A percentile compares a stretch with the other conserved stretches of the same genome.
Evolutionary conservation across 78 protist genomes (phyloP).

Genomic region (slime mould (Dictyostelium discoideum)): dicty_2.7 NC_007090.3:3005501-3006000

Average conservation of each 20-base stretch:
- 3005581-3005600: not conserved
- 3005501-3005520: not conserved
- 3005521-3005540: not conserved
- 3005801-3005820: too few species aligned
- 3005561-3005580: not conserved
- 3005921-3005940: too few species aligned
- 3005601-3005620: not conserved
- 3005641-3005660: not conserved
- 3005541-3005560: not conserved
- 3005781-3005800: too few species aligned
- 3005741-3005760: not conserved
- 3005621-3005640: conserved; percentile 10
- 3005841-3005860: too few species aligned
- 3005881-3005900: too few species aligned
- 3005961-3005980: too few species aligned
- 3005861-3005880: too few species aligned
- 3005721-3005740: not conserved
- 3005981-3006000: too few species aligned
- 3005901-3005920: too few species aligned
- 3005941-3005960: too few species aligned
- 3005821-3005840: too few species aligned
- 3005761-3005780: not conserved
- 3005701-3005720: not conserved
- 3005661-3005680: too few species aligned
- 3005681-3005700: not conserved